Evolutionary conservation across 768 basidiomycete species (phyloP).

Genomic region (Sporobolomyces roseus): DNA sequence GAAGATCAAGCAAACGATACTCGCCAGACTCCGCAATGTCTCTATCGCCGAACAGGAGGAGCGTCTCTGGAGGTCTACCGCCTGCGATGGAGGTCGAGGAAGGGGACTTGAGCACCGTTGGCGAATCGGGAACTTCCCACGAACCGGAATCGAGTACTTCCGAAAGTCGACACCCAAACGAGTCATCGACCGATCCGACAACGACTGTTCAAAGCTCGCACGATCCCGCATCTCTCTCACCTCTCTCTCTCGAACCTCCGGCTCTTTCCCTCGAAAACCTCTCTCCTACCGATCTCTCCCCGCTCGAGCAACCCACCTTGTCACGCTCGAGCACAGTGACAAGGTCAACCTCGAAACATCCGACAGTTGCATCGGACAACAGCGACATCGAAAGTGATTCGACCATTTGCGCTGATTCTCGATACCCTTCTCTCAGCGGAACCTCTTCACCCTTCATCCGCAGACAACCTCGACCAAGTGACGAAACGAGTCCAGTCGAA

Average conservation of each 20-base stretch:
- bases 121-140: background rate
- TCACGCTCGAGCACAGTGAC: no score
- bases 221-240: background rate
- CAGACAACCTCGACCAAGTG: background rate
- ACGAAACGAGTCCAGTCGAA: slow-evolving; percentile 21
- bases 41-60: slow-evolving; percentile 18
- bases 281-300: background rate
- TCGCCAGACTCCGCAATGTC: slow-evolving; percentile 43
- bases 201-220: background rate
- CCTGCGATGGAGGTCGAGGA: slow-evolving; percentile 38
- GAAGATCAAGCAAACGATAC: slow-evolving; percentile 48
- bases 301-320: background rate
- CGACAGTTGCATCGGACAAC: slow-evolving; percentile 11
- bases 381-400: slow-evolving; percentile 51
- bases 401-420: slow-evolving; percentile 49
- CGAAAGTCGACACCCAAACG: background rate
- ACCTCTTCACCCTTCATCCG: slow-evolving; percentile 26
- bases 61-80: slow-evolving; percentile 11
- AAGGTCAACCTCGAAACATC: slow-evolving; percentile 32
- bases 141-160: no score
- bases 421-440: background rate
- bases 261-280: background rate
- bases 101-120: background rate
- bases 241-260: slow-evolving; percentile 4
- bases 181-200: background rate